These are phyloP conservation scores for Terana coerulea DNA, from an alignment of 768 basidiomycete genomes.

Conservation along the genomic window DNA sequence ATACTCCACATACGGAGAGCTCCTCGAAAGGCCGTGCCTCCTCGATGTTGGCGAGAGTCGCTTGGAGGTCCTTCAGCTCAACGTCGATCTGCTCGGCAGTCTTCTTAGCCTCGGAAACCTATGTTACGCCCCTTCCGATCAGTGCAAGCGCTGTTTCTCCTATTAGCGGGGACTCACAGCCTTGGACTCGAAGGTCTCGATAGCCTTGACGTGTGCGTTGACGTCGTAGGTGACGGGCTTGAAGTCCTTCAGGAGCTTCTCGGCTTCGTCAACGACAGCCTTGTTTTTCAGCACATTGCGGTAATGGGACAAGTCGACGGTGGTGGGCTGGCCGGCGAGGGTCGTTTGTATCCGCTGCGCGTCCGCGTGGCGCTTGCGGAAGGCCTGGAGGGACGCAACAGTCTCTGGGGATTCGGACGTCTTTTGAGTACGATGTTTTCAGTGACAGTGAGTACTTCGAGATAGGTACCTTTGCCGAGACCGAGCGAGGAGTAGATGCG, in stretches of 20 bases:
- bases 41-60: constrained; percentile 95
- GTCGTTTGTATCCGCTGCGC: constrained; percentile 71
- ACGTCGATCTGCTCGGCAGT: constrained; percentile 87
- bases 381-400: constrained; percentile 83
- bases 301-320: constrained; percentile 90
- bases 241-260: constrained; percentile 84
- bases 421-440: neutral
- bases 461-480: constrained; percentile 80
- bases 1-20: constrained; percentile 64
- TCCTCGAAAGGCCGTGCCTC: constrained; percentile 97
- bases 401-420: constrained; percentile 56
- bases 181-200: constrained; percentile 94
- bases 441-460: neutral
- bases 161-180: constrained; percentile 67
- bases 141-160: neutral
- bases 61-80: constrained; percentile 88
- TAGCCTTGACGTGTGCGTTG: constrained; percentile 83
- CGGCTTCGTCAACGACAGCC: constrained; percentile 86
- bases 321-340: constrained; percentile 67
- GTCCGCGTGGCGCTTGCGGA: constrained; percentile 93
- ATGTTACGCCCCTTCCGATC: neutral
- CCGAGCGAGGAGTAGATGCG: constrained; percentile 80
- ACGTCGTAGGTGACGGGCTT: constrained; percentile 96
- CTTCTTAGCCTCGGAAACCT: constrained; percentile 88
- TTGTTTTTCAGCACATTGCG: constrained; percentile 90